These are phyloP conservation scores for Fusarium chlamydosporum DNA, from an alignment of 2,329 filamentous ascomycete species.

Conservation along the genomic window DNA sequence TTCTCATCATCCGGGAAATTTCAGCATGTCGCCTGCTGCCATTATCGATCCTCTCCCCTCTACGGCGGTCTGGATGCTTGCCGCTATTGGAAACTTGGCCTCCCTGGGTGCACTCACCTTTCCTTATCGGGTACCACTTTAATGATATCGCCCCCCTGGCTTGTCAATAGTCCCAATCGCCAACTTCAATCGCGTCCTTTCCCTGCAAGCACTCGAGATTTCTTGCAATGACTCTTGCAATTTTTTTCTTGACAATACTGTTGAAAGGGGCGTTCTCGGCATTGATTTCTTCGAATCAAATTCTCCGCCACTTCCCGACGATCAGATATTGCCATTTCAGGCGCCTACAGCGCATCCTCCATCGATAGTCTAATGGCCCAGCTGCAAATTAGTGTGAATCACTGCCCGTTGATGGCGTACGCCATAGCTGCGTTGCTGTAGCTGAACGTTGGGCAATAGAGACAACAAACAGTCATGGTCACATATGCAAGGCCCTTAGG, in stretches of 20 bases:
- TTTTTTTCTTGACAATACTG: constrained; percentile 25
- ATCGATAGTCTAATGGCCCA: constrained; percentile 1
- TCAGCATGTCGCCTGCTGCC: constrained; percentile 31
- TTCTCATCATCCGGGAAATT: constrained; percentile 27
- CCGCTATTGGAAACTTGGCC: constrained; percentile 40
- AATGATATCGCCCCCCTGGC: constrained; percentile 39
- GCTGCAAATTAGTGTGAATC: constrained; percentile 35
- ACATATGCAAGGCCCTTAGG: constrained; percentile 23
- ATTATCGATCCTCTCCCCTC: constrained; percentile 27
- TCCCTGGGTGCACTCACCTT: constrained; percentile 25
- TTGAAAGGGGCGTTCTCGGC: constrained; percentile 24
- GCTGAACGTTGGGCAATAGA: constrained; percentile 26
- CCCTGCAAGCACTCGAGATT: constrained; percentile 33
- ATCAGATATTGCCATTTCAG: constrained; percentile 13
- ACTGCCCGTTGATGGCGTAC: constrained; percentile 33
- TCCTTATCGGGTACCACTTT: constrained; percentile 36
- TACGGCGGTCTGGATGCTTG: constrained; percentile 40
- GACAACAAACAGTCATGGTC: constrained; percentile 22
- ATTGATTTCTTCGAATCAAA: constrained; percentile 20
- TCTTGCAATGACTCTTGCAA: constrained; percentile 30
- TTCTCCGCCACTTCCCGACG: not conserved
- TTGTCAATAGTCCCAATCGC: constrained; percentile 40
- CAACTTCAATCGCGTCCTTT: constrained; percentile 25
- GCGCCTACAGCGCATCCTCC: constrained; percentile 23
- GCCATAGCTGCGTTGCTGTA: constrained; percentile 35